Evolutionary conservation across 208 protist genomes (phyloP).

Genomic region (Leishmania turanica): DNA sequence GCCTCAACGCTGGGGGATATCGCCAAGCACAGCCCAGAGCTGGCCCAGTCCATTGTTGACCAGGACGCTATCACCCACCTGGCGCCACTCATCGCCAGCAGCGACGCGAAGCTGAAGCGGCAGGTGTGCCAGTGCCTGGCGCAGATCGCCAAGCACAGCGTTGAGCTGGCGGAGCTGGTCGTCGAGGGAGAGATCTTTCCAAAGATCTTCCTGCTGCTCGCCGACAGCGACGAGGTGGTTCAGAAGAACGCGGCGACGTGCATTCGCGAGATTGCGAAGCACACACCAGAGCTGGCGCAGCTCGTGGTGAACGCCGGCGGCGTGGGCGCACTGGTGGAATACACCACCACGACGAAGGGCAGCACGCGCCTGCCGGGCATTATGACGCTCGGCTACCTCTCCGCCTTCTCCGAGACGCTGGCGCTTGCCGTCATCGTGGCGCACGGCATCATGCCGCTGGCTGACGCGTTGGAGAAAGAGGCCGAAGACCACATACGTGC

Average conservation of each 20-base stretch:
- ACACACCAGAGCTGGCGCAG: constrained; percentile 97
- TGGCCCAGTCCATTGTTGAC: constrained; percentile 97
- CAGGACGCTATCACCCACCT: constrained; percentile 96
- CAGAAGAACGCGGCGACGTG: constrained; percentile 97
- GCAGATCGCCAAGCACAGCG: constrained; percentile 98
- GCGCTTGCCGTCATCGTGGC: constrained; percentile 96
- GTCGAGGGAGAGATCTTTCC: constrained; percentile 99
- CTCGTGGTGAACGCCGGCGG: constrained; percentile 98
- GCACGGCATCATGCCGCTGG: constrained; percentile 93
- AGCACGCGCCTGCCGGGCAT: constrained; percentile 95
- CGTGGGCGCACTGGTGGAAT: constrained; percentile 97
- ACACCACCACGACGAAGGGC: constrained; percentile 93
- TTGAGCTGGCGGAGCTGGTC: constrained; percentile 98
- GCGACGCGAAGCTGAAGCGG: constrained; percentile 96
- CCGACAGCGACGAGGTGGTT: constrained; percentile 96
- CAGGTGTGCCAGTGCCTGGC: constrained; percentile 96
- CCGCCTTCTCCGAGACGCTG: constrained; percentile 97
- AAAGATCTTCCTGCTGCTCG: constrained; percentile 95
- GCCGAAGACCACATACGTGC: constrained; percentile 96
- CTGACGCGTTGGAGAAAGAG: constrained; percentile 92
- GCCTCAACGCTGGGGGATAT: constrained; percentile 96
- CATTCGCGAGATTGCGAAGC: constrained; percentile 98
- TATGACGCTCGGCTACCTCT: constrained; percentile 99
- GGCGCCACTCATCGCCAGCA: constrained; percentile 94
- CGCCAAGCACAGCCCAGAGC: constrained; percentile 94